phyloP scores from a whole-genome alignment of 129 eudicot genomes.

The Flaveria trinervia region DNA sequence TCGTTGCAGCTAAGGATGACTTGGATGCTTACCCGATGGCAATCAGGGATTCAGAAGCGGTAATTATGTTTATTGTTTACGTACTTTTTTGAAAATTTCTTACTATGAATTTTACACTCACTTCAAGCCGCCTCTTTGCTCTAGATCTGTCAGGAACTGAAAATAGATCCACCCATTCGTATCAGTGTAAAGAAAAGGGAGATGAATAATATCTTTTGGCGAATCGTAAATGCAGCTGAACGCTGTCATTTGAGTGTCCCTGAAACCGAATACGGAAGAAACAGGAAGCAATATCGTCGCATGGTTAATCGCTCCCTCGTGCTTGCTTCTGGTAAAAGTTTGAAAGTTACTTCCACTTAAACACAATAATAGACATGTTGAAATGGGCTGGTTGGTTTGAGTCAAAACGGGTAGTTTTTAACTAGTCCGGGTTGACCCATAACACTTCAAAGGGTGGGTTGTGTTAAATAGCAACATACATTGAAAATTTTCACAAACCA shows the following conservation, averaged over 20 bases:
- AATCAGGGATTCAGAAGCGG: conserved; percentile 72
- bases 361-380: background rate
- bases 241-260: conserved; percentile 75
- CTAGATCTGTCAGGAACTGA: conserved; percentile 76
- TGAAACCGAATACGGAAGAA: conserved; percentile 78
- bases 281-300: conserved; percentile 62
- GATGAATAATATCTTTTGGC: conserved; percentile 68
- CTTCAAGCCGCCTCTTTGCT: background rate
- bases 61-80: conserved; percentile 24
- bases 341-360: background rate
- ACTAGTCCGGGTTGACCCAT: background rate
- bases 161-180: conserved; percentile 77
- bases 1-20: conserved; percentile 89
- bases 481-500: background rate
- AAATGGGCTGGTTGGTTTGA: conserved; percentile 3
- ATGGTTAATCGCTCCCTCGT: conserved; percentile 66
- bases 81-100: background rate
- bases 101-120: conserved; percentile 12
- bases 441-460: background rate
- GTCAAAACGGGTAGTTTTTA: background rate
- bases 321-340: conserved; percentile 65
- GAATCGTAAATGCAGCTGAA: conserved; percentile 75
- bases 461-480: background rate
- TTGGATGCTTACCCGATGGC: conserved; percentile 67
- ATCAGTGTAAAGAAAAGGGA: conserved; percentile 73